These are phyloP conservation scores for Xylariomycetidae sp. DNA, from an alignment of 2,329 filamentous ascomycete genomes.

Conservation along the genomic window DNA sequence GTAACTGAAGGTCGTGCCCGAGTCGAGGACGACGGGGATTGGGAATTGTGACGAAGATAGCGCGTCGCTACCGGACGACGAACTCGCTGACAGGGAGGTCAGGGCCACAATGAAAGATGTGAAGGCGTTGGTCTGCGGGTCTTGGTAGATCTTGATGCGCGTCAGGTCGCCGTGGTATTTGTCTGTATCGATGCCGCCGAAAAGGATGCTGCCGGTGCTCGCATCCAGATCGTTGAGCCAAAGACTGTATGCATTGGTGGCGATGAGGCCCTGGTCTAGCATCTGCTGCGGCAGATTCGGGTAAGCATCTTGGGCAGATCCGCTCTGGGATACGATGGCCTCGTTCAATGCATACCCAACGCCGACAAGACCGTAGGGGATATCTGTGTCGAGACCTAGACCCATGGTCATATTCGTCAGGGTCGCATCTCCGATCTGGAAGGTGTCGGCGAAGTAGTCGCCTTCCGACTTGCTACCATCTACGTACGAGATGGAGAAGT, in stretches of 20 bases:
- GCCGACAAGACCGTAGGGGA: constrained; percentile 54
- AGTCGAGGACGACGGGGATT: constrained; percentile 65
- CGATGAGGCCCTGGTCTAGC: constrained; percentile 58
- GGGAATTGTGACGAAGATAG: constrained; percentile 40
- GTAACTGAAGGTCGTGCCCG: constrained; percentile 69
- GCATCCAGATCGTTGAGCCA: constrained; percentile 60
- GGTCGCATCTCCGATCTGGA: constrained; percentile 47
- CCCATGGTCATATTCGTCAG: constrained; percentile 57
- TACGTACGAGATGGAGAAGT: constrained; percentile 58
- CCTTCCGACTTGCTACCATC: constrained; percentile 53
- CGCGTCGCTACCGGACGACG: constrained; percentile 44
- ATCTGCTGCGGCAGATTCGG: constrained; percentile 62
- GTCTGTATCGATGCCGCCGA: constrained; percentile 73
- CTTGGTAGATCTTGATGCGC: constrained; percentile 54
- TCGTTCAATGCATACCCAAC: constrained; percentile 56
- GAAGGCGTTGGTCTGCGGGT: constrained; percentile 31
- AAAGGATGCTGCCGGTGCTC: constrained; percentile 66
- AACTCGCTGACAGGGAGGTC: constrained; percentile 43
- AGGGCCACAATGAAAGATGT: constrained; percentile 45
- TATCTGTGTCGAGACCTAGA: constrained; percentile 48
- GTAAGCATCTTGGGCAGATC: constrained; percentile 31
- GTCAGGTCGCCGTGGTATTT: constrained; percentile 65
- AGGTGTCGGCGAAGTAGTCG: constrained; percentile 55
- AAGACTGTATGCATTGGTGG: constrained; percentile 64
- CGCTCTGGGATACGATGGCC: constrained; percentile 33